These are phyloP conservation scores for Apiospora phragmitis DNA, from an alignment of 2,329 filamentous ascomycete species.

Conservation along the genomic window DNA sequence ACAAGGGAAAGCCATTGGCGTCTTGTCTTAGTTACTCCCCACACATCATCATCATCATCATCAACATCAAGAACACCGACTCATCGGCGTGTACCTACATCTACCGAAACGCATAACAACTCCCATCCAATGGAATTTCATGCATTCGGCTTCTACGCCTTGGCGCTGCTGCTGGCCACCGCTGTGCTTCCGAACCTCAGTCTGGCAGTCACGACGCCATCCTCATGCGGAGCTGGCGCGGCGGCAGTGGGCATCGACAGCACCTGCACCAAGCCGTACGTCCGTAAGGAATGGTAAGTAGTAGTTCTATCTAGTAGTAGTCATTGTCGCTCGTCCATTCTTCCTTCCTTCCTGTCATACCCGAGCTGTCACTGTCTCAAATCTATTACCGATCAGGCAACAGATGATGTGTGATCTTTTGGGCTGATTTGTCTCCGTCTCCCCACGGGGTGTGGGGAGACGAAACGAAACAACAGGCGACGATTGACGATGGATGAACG, in stretches of 20 bases:
- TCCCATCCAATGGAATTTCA: neutral
- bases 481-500: slow-evolving; percentile 13
- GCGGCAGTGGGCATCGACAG: neutral
- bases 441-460: neutral
- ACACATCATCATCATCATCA: neutral
- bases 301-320: too few species aligned
- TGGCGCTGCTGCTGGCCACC: neutral
- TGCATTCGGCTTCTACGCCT: neutral
- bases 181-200: neutral
- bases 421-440: neutral
- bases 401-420: neutral
- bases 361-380: neutral
- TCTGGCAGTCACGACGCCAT: neutral
- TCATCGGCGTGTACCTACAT: neutral
- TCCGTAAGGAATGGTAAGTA: neutral
- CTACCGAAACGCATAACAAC: neutral
- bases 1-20: neutral
- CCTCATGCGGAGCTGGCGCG: neutral
- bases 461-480: slow-evolving; percentile 10
- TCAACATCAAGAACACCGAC: neutral
- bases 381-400: neutral
- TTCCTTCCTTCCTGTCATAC: neutral
- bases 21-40: neutral
- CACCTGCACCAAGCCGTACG: neutral
- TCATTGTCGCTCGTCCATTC: neutral